Evolutionary conservation across 2,329 filamentous ascomycete species (phyloP), one percentile per base, ranked within the genome.

Genomic region (Phyllosticta paracitricarpa): DNA sequence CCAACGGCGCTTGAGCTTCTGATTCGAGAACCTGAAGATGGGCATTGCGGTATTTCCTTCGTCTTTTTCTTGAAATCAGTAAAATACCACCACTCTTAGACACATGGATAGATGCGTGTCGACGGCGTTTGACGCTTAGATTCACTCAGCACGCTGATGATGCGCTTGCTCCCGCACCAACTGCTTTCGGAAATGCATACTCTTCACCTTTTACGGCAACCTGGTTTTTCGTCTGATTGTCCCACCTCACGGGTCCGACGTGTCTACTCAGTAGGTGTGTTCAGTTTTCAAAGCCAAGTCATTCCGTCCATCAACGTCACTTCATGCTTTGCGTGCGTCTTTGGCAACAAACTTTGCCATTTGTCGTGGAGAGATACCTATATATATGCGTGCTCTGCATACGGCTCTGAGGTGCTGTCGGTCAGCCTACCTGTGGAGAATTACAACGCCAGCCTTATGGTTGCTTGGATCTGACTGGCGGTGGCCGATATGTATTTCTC

Each of bases 1-100:
- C 55, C 25, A 62, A 62, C 17, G 60, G 60, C 26, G 55, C 56
- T 52, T 62, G 35, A 62, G 40, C 14, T 48, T 10, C 10, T 17
- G n/a, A n/a, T 19, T 1, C 17, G n/a, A 48, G n/a, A 17, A 12
- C 30, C 30, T 33, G 17, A 40, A 48, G 40, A 48, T n/a, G 17
- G 40, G n/a, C 40, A 40, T 40, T 4, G 6, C 28, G 28, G 40
- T n/a, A 19, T 48, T 48, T 48, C 17, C 40, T 48, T 48, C 40
- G n/a, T 48, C 17, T n/a, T 17, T n/a, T n/a, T 48, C 19, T 48
- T n/a, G 40, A 48, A 48, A 48, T 17, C 40, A n/a, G 40, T n/a
- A 48, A 48, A 48, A 19, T 48, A 48, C 14, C 40, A 48, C 14
- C 40, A 48, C 14, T 48, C 14, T 17, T 48, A 48, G 40, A 48